Conservation (phyloP, 2,329 filamentous ascomycete species). For the Neoascochyta sp. region DNA sequence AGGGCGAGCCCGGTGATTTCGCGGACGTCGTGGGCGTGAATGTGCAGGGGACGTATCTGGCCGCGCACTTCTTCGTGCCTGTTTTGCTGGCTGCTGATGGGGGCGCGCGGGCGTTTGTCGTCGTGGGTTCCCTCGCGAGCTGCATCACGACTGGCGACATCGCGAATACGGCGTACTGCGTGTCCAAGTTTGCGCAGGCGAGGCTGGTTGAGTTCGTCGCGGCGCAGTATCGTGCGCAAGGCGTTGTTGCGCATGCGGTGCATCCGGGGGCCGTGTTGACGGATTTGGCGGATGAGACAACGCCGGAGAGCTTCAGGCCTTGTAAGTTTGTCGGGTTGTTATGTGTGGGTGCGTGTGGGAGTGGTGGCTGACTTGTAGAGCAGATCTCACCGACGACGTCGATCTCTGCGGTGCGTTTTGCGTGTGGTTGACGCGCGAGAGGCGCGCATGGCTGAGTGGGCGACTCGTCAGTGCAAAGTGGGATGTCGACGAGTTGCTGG, state of each 20-base stretch:
- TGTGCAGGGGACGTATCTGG: constrained; percentile 37
- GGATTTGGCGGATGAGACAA: constrained; percentile 23
- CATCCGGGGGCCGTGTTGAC: constrained; percentile 33
- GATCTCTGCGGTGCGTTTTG: constrained; percentile 31
- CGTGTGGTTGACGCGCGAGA: constrained; percentile 32
- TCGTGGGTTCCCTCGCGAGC: constrained; percentile 28
- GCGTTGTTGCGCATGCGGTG: constrained; percentile 22
- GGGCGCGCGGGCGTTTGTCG: constrained; percentile 24
- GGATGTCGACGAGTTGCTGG: constrained; percentile 28
- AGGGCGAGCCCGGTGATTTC: constrained; percentile 33
- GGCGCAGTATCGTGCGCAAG: constrained; percentile 23
- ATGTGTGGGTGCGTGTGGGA: too few relatives aligned
- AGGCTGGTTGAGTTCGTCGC: constrained; percentile 24
- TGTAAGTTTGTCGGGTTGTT: constrained; percentile 14
- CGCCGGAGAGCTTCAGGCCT: constrained; percentile 23
- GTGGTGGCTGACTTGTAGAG: background rate
- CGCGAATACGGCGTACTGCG: constrained; percentile 37
- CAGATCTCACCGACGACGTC: constrained; percentile 29
- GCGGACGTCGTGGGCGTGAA: constrained; percentile 39
- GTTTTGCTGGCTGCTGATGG: constrained; percentile 17
- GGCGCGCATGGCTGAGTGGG: constrained; percentile 30
- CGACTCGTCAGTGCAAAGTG: constrained; percentile 27
- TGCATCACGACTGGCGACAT: constrained; percentile 39
- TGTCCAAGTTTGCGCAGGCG: constrained; percentile 30
- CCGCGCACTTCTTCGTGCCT: constrained; percentile 38